phyloP scores from a whole-genome alignment of 495 filamentous ascomycete species.

The Hypoxylon intermedium region DNA sequence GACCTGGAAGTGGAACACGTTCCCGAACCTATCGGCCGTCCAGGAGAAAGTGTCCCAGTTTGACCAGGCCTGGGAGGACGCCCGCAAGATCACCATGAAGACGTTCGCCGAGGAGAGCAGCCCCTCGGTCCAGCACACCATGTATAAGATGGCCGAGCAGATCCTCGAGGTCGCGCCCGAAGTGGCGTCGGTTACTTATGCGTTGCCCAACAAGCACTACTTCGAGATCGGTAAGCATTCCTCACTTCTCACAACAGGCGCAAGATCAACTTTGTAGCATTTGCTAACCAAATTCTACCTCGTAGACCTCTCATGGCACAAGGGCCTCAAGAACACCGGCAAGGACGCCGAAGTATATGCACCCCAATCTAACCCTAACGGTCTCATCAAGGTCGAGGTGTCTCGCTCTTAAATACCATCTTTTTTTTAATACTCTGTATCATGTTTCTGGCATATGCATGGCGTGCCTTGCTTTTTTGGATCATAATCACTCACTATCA shows the following conservation, averaged over 20 bases:
- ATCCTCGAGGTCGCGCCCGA: slow-evolving; percentile 79
- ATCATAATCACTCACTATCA: slow-evolving; percentile 10
- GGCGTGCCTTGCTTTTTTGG: slow-evolving; percentile 13
- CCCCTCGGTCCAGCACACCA: slow-evolving; percentile 92
- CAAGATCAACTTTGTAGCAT: background rate
- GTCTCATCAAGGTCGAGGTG: slow-evolving; percentile 94
- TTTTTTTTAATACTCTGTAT: slow-evolving; percentile 4
- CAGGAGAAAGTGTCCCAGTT: slow-evolving; percentile 69
- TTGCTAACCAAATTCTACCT: slow-evolving; percentile 13
- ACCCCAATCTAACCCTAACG: slow-evolving; percentile 91
- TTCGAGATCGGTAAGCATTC: slow-evolving; percentile 86
- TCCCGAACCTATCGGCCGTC: slow-evolving; percentile 72
- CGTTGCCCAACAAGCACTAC: slow-evolving; percentile 96
- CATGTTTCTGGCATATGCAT: slow-evolving; percentile 23
- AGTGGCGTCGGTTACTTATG: slow-evolving; percentile 78
- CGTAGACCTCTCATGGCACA: slow-evolving; percentile 93
- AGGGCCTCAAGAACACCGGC: slow-evolving; percentile 95
- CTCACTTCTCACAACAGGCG: background rate
- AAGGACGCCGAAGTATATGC: slow-evolving; percentile 96
- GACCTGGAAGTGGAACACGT: slow-evolving; percentile 81
- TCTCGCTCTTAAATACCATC: slow-evolving; percentile 57
- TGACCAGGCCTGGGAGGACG: slow-evolving; percentile 76
- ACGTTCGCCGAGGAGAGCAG: slow-evolving; percentile 92
- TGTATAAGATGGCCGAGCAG: slow-evolving; percentile 96
- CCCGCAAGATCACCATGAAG: slow-evolving; percentile 82